Evolutionary conservation across 176 grass and related monocot genomes (phyloP), one percentile per base, ranked within the genome.

Genomic region (Juncus inflexus): DNA sequence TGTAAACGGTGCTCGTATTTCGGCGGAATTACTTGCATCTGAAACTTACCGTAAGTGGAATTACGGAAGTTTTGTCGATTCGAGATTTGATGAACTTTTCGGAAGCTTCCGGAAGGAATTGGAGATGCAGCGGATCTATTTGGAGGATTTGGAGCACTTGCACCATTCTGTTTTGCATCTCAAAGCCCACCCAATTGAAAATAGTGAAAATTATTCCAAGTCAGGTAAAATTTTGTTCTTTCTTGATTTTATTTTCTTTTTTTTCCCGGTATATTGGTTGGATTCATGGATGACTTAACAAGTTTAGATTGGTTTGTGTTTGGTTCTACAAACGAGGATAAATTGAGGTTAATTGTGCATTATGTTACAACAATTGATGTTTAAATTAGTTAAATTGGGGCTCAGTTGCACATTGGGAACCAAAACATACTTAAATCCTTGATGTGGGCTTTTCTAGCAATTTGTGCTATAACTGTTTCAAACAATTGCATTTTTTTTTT

Each of bases 61-160:
- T 39, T 57, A 36, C 2, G 50, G 55, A 37, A 42, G 55, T 12
- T 47, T 9, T 0, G 16, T 0, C 2, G 52, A 57, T 55, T 28
- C 40, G 36, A 3, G 40, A 12, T 40, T 69, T 55, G 66, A 69
- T 45, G 55, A 37, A 13, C 3, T 41, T 50, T 39, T 69, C 38
- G 35, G 51, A 69, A 53, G 50, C 52, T 41, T 69, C n/a, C 52
- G 52, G 16, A 42, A 69, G 66, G 4, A 42, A 41, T 36, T 56
- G 66, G 52, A 69, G 52, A 19, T 69, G 52, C 66, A 55, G 52
- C 11, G 10, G 50, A 69, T 69, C 52, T 57, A 69, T 69, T 69
- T 69, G n/a, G 50, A 69, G 35, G 66, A 69, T 57, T 57, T 69
- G 45, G 66, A 69, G 52, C 66, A 69, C 66, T 50, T 69, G 52